Evolutionary conservation across 75 land plant genomes (phyloP), one percentile per base, ranked within the genome.

Genomic region (Sequoia sempervirens): DNA sequence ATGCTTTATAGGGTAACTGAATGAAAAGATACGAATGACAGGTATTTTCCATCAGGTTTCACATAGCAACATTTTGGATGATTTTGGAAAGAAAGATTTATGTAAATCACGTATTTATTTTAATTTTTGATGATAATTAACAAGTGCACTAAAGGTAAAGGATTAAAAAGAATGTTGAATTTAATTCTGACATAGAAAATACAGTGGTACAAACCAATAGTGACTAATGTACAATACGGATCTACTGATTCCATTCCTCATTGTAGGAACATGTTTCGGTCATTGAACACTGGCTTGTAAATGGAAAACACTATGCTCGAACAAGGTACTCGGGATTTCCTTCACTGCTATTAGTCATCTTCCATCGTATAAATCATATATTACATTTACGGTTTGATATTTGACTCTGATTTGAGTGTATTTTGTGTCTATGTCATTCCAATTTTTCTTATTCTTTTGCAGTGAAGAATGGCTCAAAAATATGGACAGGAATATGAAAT

Each of bases 401-500:
- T 30, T 37, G 36, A 74, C 15, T 13, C 79, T 37, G 78, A 20
- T 74, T 37, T 58, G 80, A 12, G 80, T 78, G 43, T 36, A 79
- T 73, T 12, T 18, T 26, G 38, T 13, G 76, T 82, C 36, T 72
- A 13, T 36, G 37, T 5, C 18, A n/a, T 56, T 40, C 40, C 32
- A 82, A 23, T 45, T 26, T 45, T 41, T 11, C n/a, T 8, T 20
- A 9, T 43, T 43, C 52, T 81, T 45, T 64, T 90, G 88, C 93
- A 97, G 98, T 88, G 96, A 95, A 86, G 97, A 88, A 83, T 97
- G 99, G 99, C 91, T 95, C n/a, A 93, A 94, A 76, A 93, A 90
- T 84, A 95, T 97, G 99, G 99, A 97, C 86, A 28, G 80, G 78
- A 91, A 94, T 83, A 52, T 87, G 72, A 81, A 86, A 23, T 46